Evolutionary conservation across 805 yeast genomes (phyloP), one percentile per base, ranked within the genome.

Genomic region (Candida broadrunensis): DNA sequence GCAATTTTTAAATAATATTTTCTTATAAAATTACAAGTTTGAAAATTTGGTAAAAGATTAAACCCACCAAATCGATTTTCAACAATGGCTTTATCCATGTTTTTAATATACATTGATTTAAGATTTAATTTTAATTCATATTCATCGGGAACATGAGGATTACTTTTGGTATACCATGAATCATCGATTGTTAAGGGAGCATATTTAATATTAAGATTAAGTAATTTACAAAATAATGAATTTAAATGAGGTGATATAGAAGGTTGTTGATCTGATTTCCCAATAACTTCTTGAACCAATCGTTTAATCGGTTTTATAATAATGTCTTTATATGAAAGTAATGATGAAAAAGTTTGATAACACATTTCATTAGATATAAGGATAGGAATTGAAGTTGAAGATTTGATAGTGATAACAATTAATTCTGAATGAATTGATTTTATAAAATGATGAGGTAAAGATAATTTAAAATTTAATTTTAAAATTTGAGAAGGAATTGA

Each of bases 31-130:
- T 43, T 23, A 26, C 44, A 39, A 24, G 19, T 36, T 37, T 45
- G 46, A 17, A 45, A 45, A 23, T 32, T 42, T 5, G 48, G 48
- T 2, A 31, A 18, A 3, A 45, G 26, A 33, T 35, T 42, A 32
- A 42, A 38, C 24, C 24, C 41, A 14, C 46, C 46, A 21, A 29
- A 38, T 25, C 41, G 17, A 25, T 45, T 38, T 15, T 27, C 34
- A 7, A 26, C 23, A 8, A 35, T 21, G 5, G 43, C 44, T 25
- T 24, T 17, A 30, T 42, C 48, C 4, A 37, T 34, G 6, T 32
- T 31, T 12, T 37, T 33, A 21, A 37, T 29, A 31, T 38, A 35
- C 42, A 42, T 45, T 6, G 38, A 21, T 25, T 35, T 37, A 12
- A 45, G 24, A 24, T 33, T 30, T 13, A 45, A 15, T 5, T 18